A percentile compares a stretch with the other conserved stretches of the same genome.
phyloP scores from a whole-genome alignment of 192 early-diverging fungal species.

The Coemansia sp. region DNA sequence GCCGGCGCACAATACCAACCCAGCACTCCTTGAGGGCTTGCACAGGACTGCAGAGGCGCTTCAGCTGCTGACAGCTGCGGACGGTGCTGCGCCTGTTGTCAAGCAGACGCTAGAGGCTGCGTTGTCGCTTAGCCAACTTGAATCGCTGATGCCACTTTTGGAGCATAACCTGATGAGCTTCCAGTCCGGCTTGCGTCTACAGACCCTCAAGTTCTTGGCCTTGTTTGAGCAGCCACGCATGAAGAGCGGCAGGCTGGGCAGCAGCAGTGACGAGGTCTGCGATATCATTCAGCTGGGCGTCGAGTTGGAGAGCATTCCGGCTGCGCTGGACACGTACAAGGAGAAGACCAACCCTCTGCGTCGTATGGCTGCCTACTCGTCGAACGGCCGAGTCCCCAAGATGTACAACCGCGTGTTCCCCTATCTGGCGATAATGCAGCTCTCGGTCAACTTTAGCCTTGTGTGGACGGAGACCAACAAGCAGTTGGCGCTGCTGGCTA shows the following conservation, averaged over 20 bases:
- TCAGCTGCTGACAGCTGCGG: constrained; percentile 1
- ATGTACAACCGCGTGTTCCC: constrained; percentile 73
- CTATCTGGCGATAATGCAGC: constrained; percentile 64
- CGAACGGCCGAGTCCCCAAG: constrained; percentile 65
- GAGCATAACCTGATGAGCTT: constrained; percentile 43
- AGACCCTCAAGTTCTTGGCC: constrained; percentile 67
- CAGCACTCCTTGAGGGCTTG: constrained; percentile 32
- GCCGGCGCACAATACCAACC: constrained; percentile 26
- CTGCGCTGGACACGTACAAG: constrained; percentile 68
- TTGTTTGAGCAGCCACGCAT: constrained; percentile 68
- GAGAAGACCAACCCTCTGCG: constrained; percentile 81
- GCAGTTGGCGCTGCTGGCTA: constrained; percentile 59
- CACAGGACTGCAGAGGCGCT: constrained; percentile 30
- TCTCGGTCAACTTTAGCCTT: constrained; percentile 81
- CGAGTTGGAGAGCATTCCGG: constrained; percentile 65
- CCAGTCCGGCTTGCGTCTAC: constrained; percentile 60
- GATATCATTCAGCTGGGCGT: constrained; percentile 58
- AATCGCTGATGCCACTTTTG: constrained; percentile 22
- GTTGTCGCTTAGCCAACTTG: constrained; percentile 33
- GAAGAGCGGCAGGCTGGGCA: constrained; percentile 21
- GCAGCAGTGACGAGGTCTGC: constrained; percentile 42
- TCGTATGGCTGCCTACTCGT: constrained; percentile 66
- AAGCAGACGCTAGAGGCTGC: constrained; percentile 17
- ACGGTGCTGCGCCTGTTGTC: background rate
- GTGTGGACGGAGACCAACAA: constrained; percentile 80